A percentile compares a stretch with the other conserved stretches of the same genome.
phyloP scores from a whole-genome alignment of 495 filamentous ascomycete genomes.

The Bathelium albidoporum region DNA sequence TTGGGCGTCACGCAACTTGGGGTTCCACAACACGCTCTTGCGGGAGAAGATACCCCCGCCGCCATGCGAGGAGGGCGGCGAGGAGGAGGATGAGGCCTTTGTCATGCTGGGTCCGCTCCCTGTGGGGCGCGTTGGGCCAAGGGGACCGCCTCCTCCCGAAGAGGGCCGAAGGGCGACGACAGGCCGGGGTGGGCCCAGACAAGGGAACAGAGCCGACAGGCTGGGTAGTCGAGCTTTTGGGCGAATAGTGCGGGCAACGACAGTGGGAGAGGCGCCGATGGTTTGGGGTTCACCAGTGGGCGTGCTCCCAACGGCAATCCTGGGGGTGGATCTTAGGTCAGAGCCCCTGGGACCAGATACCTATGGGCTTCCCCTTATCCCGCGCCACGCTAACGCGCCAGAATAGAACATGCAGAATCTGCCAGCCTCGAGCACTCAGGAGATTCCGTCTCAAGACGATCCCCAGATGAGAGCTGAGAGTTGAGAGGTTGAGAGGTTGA shows the following conservation, averaged over 20 bases:
- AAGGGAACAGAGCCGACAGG: neutral
- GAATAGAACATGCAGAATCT: too few species aligned
- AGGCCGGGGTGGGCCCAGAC: neutral
- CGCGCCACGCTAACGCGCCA: too few species aligned
- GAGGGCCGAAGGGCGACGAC: neutral
- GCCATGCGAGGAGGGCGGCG: neutral
- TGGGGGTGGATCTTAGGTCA: neutral
- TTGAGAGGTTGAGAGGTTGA: too few species aligned
- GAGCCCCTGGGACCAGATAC: neutral
- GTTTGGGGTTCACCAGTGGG: neutral
- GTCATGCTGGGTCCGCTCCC: neutral
- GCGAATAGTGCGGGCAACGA: neutral
- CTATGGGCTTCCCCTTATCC: too few species aligned
- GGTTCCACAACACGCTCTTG: slow-evolving; percentile 3
- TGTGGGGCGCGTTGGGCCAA: neutral
- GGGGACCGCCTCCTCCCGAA: neutral
- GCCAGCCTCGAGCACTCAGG: too few species aligned
- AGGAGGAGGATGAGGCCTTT: neutral
- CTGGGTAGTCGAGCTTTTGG: neutral
- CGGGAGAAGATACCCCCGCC: neutral
- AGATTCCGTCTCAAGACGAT: too few species aligned
- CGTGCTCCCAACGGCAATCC: neutral
- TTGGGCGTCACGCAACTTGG: neutral
- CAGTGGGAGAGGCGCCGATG: neutral
- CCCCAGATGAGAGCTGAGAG: too few species aligned